These are phyloP conservation scores for Boletus pseudo-olivaceus DNA, from an alignment of 768 basidiomycete species.

Conservation along the genomic window DNA sequence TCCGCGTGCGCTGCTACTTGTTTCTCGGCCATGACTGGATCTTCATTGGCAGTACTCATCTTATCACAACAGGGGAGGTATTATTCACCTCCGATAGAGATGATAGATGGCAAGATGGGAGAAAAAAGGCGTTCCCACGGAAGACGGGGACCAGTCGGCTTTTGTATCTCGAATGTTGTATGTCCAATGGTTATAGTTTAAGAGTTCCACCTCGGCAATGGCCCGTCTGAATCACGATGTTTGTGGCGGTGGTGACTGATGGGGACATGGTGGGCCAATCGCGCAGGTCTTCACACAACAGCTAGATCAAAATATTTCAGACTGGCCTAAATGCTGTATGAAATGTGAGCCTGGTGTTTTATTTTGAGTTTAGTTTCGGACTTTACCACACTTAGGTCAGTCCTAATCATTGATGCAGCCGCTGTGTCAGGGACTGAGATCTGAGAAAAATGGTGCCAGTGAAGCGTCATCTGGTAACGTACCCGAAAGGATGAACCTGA, in stretches of 20 bases:
- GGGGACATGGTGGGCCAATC: neutral
- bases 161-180: slow-evolving; percentile 12
- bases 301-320: too few relatives aligned
- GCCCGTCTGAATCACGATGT: neutral
- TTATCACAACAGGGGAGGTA: neutral
- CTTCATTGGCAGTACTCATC: slow-evolving; percentile 1
- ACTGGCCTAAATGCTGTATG: too few relatives aligned
- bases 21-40: slow-evolving; percentile 19
- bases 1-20: slow-evolving; percentile 12
- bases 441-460: neutral
- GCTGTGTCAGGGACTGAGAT: neutral
- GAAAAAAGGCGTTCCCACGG: slow-evolving; percentile 17
- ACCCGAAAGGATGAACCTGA: neutral
- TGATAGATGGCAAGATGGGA: neutral
- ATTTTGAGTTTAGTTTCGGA: too few relatives aligned
- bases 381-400: too few relatives aligned
- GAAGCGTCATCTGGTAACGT: neutral
- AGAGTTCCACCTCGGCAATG: neutral
- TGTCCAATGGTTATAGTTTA: too few relatives aligned
- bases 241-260: neutral
- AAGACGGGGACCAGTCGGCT: neutral
- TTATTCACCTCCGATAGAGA: neutral
- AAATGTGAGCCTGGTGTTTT: too few relatives aligned
- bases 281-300: neutral
- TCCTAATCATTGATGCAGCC: too few relatives aligned